Conservation (phyloP, 805 yeast genomes). For the Yamadazyma insecticola region DNA sequence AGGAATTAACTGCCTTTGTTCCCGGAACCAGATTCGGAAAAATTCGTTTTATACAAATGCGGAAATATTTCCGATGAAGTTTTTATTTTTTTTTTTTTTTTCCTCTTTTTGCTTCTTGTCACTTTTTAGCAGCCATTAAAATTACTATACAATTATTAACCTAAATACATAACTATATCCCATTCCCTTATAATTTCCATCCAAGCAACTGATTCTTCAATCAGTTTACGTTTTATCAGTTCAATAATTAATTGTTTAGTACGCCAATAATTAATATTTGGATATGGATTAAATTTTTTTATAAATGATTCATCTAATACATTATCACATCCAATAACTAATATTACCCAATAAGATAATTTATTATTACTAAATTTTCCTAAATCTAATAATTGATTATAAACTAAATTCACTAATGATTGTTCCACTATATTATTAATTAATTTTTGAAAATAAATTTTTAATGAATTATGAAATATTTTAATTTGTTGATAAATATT, state of each 20-base stretch:
- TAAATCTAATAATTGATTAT: slow-evolving; percentile 18
- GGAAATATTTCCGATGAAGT: no score
- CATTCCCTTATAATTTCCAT: slow-evolving; percentile 53
- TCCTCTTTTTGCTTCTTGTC: no score
- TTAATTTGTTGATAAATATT: slow-evolving; percentile 32
- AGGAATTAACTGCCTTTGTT: no score
- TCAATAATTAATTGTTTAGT: slow-evolving; percentile 51
- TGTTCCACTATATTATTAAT: slow-evolving; percentile 40
- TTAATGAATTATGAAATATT: slow-evolving; percentile 39
- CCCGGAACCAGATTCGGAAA: no score
- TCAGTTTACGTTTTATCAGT: slow-evolving; percentile 45
- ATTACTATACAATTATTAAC: slow-evolving; percentile 12
- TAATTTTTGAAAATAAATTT: slow-evolving; percentile 42
- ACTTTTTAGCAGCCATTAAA: not conserved
- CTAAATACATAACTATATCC: slow-evolving; percentile 41
- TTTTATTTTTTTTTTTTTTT: no score
- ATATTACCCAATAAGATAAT: slow-evolving; percentile 48
- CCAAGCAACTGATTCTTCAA: slow-evolving; percentile 39
- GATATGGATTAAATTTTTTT: not conserved
- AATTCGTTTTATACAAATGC: no score
- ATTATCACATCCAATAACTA: slow-evolving; percentile 27
- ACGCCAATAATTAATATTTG: slow-evolving; percentile 42
- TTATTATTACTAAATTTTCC: slow-evolving; percentile 17
- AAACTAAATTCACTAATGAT: slow-evolving; percentile 28
- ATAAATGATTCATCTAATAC: slow-evolving; percentile 13